Evolutionary conservation across 768 basidiomycete genomes (phyloP).

Genomic region (Amanita pseudoporphyria): DNA sequence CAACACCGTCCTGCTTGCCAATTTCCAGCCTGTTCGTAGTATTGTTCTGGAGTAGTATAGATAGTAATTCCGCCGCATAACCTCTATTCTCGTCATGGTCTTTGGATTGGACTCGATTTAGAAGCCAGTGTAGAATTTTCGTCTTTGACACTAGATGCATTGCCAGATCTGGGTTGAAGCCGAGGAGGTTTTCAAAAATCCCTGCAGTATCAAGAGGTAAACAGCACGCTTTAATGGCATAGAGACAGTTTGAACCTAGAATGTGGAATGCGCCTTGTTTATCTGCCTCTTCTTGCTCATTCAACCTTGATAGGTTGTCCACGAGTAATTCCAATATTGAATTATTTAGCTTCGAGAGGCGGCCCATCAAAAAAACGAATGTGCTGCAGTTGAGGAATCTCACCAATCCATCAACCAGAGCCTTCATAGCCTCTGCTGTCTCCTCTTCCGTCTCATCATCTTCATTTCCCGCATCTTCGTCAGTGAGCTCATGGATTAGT

Average conservation of each 20-base stretch:
- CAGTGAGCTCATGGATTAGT: conserved; percentile 87
- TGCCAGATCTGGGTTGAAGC: conserved; percentile 74
- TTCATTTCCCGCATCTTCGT: conserved; percentile 88
- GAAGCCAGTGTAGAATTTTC: conserved; percentile 66
- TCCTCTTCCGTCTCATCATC: conserved; percentile 57
- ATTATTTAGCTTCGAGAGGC: conserved; percentile 54
- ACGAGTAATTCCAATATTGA: conserved; percentile 84
- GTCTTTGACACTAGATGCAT: conserved; percentile 65
- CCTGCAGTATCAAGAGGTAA: conserved; percentile 30
- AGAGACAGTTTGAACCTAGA: conserved; percentile 40
- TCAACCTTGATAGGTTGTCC: conserved; percentile 80
- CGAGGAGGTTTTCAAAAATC: conserved; percentile 88
- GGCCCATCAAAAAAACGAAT: conserved; percentile 1
- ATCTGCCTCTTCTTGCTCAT: conserved; percentile 87
- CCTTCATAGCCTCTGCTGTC: conserved; percentile 58
- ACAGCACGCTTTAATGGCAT: not conserved
- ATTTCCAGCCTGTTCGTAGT: conserved; percentile 58
- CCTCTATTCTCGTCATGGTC: conserved; percentile 83
- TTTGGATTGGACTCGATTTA: conserved; percentile 64
- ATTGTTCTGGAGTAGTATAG: conserved; percentile 78
- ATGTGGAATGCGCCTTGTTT: conserved; percentile 89
- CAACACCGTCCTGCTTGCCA: conserved; percentile 70
- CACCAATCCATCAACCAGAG: conserved; percentile 70
- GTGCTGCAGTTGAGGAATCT: conserved; percentile 19
- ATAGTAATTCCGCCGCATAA: conserved; percentile 90